These are phyloP conservation scores for Sphenostylis stenocarpa DNA, from an alignment of 306 rosid species.

Conservation along the genomic window DNA sequence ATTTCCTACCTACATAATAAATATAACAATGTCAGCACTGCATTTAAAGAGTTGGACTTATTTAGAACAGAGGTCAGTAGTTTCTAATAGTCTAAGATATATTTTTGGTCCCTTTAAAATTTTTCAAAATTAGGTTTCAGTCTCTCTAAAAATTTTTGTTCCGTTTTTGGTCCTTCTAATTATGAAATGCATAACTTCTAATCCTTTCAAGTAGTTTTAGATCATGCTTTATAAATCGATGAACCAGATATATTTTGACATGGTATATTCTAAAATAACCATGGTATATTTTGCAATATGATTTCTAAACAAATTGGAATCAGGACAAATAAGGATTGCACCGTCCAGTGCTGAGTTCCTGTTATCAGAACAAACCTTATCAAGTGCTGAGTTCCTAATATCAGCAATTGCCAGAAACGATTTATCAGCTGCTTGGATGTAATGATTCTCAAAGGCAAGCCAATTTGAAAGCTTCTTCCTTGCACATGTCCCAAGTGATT, in stretches of 20 bases:
- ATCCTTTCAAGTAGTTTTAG: no score
- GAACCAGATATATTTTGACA: no score
- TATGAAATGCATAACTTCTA: no score
- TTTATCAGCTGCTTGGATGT: slow-evolving; percentile 44
- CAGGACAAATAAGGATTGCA: no score
- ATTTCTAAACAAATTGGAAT: no score
- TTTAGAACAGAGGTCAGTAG: not conserved
- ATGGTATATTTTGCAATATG: no score
- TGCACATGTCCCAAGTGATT: slow-evolving; percentile 85
- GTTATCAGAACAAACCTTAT: slow-evolving; percentile 53
- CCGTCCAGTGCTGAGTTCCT: not conserved
- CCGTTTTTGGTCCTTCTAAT: no score
- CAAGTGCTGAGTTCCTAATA: slow-evolving; percentile 41
- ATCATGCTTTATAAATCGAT: no score
- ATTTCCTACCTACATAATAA: slow-evolving; percentile 39
- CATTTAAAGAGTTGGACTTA: not conserved
- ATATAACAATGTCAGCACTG: not conserved
- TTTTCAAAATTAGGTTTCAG: no score
- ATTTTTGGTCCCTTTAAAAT: no score
- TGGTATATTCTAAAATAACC: no score
- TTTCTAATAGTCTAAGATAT: not conserved
- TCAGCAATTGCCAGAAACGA: slow-evolving; percentile 36
- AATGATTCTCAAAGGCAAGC: slow-evolving; percentile 75
- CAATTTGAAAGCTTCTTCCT: slow-evolving; percentile 88
- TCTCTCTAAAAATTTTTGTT: no score